Evolutionary conservation across 805 yeast genomes (phyloP), one percentile per base, ranked within the genome.

Genomic region (Candida coquimbonensis): DNA sequence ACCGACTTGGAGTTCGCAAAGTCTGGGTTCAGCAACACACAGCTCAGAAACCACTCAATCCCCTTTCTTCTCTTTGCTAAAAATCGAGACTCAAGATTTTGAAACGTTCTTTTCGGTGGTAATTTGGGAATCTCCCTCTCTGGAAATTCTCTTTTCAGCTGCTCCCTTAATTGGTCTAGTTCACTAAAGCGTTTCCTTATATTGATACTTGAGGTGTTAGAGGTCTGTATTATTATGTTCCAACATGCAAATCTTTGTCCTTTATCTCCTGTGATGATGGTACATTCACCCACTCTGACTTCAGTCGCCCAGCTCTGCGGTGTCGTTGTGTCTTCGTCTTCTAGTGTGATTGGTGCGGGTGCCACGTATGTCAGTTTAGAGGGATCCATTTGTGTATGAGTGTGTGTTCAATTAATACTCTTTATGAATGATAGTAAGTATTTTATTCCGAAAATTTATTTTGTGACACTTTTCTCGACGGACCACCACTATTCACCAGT

Each of bases 151-250:
- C 37, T 40, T 13, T 60, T 52, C n/a, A 83, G 57, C 2, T 52
- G 47, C 1, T 46, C 51, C 29, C 81, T 65, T 21, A 86, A 66
- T 33, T 50, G 43, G 35, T 67, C 81, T 45, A 87, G 73, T 44
- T 86, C 91, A 39, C 78, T 74, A 57, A 82, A 86, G 39, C 95
- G 60, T 57, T 77, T 78, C 55, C 78, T 70, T 4, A 81, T 55
- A 34, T 64, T 57, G 14, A 83, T 69, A 4, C 52, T 49, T 1
- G 66, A 56, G 1, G 63, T 66, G 6, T 50, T 51, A 7, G 54
- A 36, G 2, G 74, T 70, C 16, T 63, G 65, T 21, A 74, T 62
- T 6, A 52, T 45, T 6, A 74, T 54, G 9, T 62, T 52, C 71
- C 73, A 74, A 2, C 64, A 67, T 7, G 73, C 75, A 50, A 73